phyloP scores from a whole-genome alignment of 2,329 filamentous ascomycete genomes.

The Fusarium sarcochroum region DNA sequence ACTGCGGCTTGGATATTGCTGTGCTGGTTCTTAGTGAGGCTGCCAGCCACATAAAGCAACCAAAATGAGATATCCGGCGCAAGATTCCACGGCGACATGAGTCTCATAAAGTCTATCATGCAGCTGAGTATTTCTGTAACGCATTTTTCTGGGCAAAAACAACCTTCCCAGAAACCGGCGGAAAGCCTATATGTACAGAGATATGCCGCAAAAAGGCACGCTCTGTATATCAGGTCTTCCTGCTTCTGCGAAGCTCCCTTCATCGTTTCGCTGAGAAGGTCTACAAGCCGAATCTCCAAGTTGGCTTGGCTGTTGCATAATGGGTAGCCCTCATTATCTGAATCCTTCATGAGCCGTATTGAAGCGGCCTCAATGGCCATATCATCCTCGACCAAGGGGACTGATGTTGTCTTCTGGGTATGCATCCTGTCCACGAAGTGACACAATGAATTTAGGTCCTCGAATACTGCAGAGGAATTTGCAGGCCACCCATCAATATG shows the following conservation, averaged over 20 bases:
- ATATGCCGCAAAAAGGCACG: slow-evolving; percentile 15
- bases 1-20: accelerated
- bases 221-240: slow-evolving; percentile 2
- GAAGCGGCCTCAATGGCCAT: accelerated
- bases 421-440: background rate
- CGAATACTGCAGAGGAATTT: accelerated
- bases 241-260: background rate
- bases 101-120: background rate
- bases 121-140: background rate
- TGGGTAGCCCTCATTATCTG: slow-evolving; percentile 14
- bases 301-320: slow-evolving; percentile 12
- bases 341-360: slow-evolving; percentile 4
- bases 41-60: background rate
- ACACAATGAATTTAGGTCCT: slow-evolving; percentile 3
- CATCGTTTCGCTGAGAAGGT: background rate
- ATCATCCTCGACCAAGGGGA: accelerated
- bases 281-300: slow-evolving; percentile 7
- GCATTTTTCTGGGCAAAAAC: background rate
- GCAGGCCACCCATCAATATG: accelerated
- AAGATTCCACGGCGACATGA: slow-evolving; percentile 12
- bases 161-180: slow-evolving; percentile 1
- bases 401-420: accelerated
- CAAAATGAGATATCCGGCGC: background rate
- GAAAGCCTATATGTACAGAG: slow-evolving; percentile 24
- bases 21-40: background rate